Evolutionary conservation across 2,329 filamentous ascomycete genomes (phyloP), one percentile per base, ranked within the genome.

Genomic region (Pseudocercospora eumusae): DNA sequence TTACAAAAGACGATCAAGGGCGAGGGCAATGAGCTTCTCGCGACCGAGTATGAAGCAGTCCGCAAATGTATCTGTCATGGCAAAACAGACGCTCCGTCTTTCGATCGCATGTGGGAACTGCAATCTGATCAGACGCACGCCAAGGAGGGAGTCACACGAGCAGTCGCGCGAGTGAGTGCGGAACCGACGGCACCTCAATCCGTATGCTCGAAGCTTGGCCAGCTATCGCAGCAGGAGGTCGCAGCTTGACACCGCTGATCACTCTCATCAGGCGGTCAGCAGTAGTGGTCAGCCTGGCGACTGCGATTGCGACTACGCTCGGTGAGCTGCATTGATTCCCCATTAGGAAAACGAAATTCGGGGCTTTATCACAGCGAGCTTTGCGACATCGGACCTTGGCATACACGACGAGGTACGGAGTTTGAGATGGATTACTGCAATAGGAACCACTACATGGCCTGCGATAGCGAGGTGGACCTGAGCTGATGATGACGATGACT

Each of bases 101-200:
- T 74, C 36, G 66, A 69, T 21, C 66, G 68, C 40, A 66, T 75
- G 55, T 75, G 73, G 73, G 69, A 71, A 55, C 54, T 75, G 21
- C 69, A 72, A 20, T 56, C 58, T 11, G 60, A 66, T 44, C 56
- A 66, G 45, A 21, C 56, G 3, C 61, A 62, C 18, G 57, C 60
- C 18, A 67, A 65, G 49, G 62, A 66, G 20, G 69, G 69, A 8
- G 61, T 72, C 27, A 71, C 66, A 23, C 60, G 69, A 55, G 69
- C 68, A 7, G 66, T 74, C 50, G 71, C 69, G 20, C 64, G 71
- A 50, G 62, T 72, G 44, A 55, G 63, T 27, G 61, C 52, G 50
- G 42, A 28, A 50, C 56, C 60, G 42, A 21, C 56, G 23, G 56
- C 25, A 59, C 36, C 60, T 31, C 60, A 62, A 47, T 15, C 56